These are phyloP conservation scores for Russula brevipes DNA, from an alignment of 768 basidiomycete genomes.

Conservation along the genomic window DNA sequence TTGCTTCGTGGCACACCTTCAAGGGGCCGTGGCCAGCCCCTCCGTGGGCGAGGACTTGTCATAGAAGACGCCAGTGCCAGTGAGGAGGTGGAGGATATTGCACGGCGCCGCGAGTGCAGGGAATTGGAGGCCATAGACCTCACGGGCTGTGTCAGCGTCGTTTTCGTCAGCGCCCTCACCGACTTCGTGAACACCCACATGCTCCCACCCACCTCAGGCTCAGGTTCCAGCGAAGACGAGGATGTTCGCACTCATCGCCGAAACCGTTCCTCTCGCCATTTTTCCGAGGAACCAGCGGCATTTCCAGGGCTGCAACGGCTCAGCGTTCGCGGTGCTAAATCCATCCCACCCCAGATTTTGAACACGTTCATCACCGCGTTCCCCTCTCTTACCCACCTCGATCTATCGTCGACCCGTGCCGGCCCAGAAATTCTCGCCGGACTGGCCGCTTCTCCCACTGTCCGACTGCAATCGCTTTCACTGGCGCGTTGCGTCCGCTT, in stretches of 20 bases:
- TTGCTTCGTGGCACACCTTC: slow-evolving; percentile 79
- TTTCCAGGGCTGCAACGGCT: slow-evolving; percentile 74
- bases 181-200: slow-evolving; percentile 75
- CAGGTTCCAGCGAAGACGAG: slow-evolving; percentile 42
- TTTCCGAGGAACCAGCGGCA: slow-evolving; percentile 47
- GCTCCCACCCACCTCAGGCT: slow-evolving; percentile 40
- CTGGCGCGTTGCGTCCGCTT: slow-evolving; percentile 83
- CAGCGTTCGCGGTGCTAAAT: slow-evolving; percentile 77
- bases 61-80: slow-evolving; percentile 42
- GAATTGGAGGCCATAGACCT: slow-evolving; percentile 87
- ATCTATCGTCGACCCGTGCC: slow-evolving; percentile 70
- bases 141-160: slow-evolving; percentile 89
- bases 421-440: slow-evolving; percentile 67
- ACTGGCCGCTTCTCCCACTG: slow-evolving; percentile 56
- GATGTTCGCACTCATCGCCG: slow-evolving; percentile 22
- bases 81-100: slow-evolving; percentile 76
- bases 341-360: slow-evolving; percentile 62
- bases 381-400: slow-evolving; percentile 60
- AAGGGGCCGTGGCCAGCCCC: slow-evolving; percentile 60
- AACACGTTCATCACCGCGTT: slow-evolving; percentile 74
- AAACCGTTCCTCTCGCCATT: slow-evolving; percentile 32
- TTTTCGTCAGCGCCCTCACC: slow-evolving; percentile 80
- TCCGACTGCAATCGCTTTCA: slow-evolving; percentile 72
- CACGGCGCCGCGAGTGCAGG: slow-evolving; percentile 47
- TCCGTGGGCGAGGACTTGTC: slow-evolving; percentile 54